Percentiles rank a stretch among this genome's conserved stretches.
phyloP scores from a whole-genome alignment of 2,329 filamentous ascomycete species.

The Knufia fluminis region DNA sequence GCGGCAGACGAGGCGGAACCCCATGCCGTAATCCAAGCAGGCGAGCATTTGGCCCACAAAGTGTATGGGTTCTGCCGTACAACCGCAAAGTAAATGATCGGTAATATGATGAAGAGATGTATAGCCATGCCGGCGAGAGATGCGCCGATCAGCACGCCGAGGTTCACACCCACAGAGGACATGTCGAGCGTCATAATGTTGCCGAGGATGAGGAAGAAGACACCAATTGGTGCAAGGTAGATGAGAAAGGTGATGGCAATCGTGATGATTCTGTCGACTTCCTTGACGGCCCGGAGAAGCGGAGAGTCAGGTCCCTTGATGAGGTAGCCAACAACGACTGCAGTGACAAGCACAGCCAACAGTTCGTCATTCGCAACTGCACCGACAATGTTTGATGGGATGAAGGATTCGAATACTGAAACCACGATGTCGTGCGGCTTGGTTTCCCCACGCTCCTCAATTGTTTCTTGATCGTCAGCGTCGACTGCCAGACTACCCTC shows the following conservation, averaged over 20 bases:
- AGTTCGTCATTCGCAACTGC: slow-evolving; percentile 41
- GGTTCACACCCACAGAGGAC: slow-evolving; percentile 39
- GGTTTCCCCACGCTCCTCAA: slow-evolving; percentile 29
- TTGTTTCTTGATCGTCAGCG: slow-evolving; percentile 23
- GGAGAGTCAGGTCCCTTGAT: slow-evolving; percentile 33
- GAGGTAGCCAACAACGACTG: slow-evolving; percentile 40
- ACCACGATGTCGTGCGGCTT: slow-evolving; percentile 38
- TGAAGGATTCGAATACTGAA: slow-evolving; percentile 42
- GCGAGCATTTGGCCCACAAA: slow-evolving; percentile 41
- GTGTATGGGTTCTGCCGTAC: slow-evolving; percentile 40
- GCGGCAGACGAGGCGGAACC: slow-evolving; percentile 46
- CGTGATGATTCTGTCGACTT: slow-evolving; percentile 42
- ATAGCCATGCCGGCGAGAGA: slow-evolving; percentile 40
- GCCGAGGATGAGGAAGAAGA: slow-evolving; percentile 46
- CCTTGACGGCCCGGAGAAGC: slow-evolving; percentile 37
- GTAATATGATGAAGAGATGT: slow-evolving; percentile 40
- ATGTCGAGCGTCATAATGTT: slow-evolving; percentile 45
- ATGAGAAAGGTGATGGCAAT: slow-evolving; percentile 42
- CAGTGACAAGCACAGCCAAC: slow-evolving; percentile 39
- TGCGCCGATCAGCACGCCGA: slow-evolving; percentile 43
- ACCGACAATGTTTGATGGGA: slow-evolving; percentile 41
- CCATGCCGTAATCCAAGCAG: slow-evolving; percentile 48
- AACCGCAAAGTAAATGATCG: slow-evolving; percentile 35
- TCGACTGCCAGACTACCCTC: slow-evolving; percentile 33
- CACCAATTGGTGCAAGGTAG: slow-evolving; percentile 42